A percentile compares a stretch with the other conserved stretches of the same genome.
phyloP scores from a whole-genome alignment of 2,329 filamentous ascomycete species.

The Pseudocercospora cruenta region DNA sequence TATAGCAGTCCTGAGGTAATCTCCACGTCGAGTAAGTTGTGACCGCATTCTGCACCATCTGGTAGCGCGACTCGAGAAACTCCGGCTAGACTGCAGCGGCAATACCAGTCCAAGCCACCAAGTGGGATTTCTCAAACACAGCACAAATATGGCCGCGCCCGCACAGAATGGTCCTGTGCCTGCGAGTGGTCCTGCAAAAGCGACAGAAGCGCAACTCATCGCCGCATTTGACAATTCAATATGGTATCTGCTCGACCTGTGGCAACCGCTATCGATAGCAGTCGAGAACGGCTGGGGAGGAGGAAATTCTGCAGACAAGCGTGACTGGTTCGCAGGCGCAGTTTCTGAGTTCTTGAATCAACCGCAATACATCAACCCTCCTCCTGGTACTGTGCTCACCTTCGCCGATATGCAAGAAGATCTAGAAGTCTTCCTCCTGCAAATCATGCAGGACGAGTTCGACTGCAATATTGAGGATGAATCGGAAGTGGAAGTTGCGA shows the following conservation, averaged over 20 bases:
- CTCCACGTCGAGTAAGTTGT: neutral
- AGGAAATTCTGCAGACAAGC: constrained; percentile 78
- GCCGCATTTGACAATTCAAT: constrained; percentile 75
- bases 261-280: constrained; percentile 85
- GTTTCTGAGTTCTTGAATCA: constrained; percentile 74
- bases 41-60: neutral
- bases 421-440: constrained; percentile 80
- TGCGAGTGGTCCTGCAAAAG: constrained; percentile 4
- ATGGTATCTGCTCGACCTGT: constrained; percentile 81
- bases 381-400: neutral
- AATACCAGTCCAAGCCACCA: constrained; percentile 3
- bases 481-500: constrained; percentile 73
- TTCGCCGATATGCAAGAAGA: constrained; percentile 59
- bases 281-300: constrained; percentile 89
- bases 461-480: constrained; percentile 92
- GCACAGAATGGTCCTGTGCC: constrained; percentile 10
- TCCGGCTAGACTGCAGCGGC: neutral
- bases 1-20: neutral
- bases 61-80: constrained; percentile 3
- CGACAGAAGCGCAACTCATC: constrained; percentile 36
- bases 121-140: neutral
- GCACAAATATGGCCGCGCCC: constrained; percentile 21
- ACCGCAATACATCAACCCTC: constrained; percentile 1
- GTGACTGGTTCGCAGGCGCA: constrained; percentile 93
- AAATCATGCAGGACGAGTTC: constrained; percentile 95